These are phyloP conservation scores for Cytospora leucostoma DNA, from an alignment of 2,329 filamentous ascomycete species.

Conservation along the genomic window DNA sequence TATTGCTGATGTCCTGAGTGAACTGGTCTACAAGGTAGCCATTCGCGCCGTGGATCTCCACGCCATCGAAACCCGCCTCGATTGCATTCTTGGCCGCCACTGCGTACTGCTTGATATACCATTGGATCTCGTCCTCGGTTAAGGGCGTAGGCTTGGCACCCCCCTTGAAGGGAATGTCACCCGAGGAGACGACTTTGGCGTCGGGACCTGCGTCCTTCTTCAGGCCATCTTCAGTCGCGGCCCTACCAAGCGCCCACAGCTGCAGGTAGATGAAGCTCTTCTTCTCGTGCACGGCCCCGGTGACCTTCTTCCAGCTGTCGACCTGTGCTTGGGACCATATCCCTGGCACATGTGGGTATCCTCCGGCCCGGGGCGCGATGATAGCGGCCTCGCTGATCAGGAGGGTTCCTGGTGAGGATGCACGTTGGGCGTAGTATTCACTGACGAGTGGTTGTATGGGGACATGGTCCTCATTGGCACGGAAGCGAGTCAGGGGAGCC, in stretches of 20 bases:
- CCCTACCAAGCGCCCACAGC: slow-evolving; percentile 51
- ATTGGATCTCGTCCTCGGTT: slow-evolving; percentile 46
- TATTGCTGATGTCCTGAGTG: slow-evolving; percentile 54
- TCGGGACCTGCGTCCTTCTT: slow-evolving; percentile 31
- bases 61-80: slow-evolving; percentile 52
- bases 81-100: slow-evolving; percentile 47
- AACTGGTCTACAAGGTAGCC: slow-evolving; percentile 56
- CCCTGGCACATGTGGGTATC: slow-evolving; percentile 53
- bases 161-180: slow-evolving; percentile 48
- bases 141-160: slow-evolving; percentile 40
- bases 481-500: slow-evolving; percentile 55
- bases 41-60: slow-evolving; percentile 45
- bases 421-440: slow-evolving; percentile 48
- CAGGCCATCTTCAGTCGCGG: slow-evolving; percentile 40
- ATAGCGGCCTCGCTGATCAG: slow-evolving; percentile 51
- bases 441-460: slow-evolving; percentile 36
- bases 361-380: slow-evolving; percentile 39
- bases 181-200: slow-evolving; percentile 40
- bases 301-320: slow-evolving; percentile 59
- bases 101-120: slow-evolving; percentile 36
- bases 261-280: slow-evolving; percentile 63
- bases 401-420: slow-evolving; percentile 43
- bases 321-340: slow-evolving; percentile 58
- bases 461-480: slow-evolving; percentile 42
- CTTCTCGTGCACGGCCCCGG: slow-evolving; percentile 62